These are phyloP conservation scores for Phytopythium cucurbitacearum DNA, from an alignment of 352 stramenopile species.

Conservation along the genomic window DNA sequence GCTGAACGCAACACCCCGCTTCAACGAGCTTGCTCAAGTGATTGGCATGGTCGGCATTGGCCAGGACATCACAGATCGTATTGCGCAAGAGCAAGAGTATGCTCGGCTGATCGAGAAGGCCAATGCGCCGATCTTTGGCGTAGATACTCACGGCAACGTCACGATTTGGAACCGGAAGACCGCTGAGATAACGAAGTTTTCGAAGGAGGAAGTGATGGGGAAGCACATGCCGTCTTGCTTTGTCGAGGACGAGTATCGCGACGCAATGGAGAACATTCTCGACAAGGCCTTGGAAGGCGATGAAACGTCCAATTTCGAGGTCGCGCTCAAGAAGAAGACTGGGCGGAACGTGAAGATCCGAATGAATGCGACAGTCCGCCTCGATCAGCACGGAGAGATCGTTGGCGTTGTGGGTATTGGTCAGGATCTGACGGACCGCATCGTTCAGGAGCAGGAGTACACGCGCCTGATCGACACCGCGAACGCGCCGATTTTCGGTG, in stretches of 20 bases:
- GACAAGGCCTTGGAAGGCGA: conserved; percentile 52
- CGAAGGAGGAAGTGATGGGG: conserved; percentile 36
- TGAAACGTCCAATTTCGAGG: conserved; percentile 84
- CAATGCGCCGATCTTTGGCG: conserved; percentile 63
- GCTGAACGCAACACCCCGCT: conserved; percentile 81
- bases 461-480: conserved; percentile 88
- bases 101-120: conserved; percentile 52
- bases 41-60: conserved; percentile 89
- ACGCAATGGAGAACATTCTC: conserved; percentile 42
- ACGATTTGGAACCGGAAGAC: conserved; percentile 60
- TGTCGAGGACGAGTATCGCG: conserved; percentile 50
- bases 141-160: conserved; percentile 38
- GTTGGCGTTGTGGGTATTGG: conserved; percentile 86
- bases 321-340: conserved; percentile 68
- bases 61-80: conserved; percentile 79
- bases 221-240: conserved; percentile 52
- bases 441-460: conserved; percentile 87
- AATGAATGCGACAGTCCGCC: conserved; percentile 64
- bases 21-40: conserved; percentile 72
- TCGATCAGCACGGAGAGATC: conserved; percentile 68
- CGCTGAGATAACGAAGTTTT: conserved; percentile 43
- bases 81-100: conserved; percentile 65
- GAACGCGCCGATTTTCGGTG: conserved; percentile 89
- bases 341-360: conserved; percentile 58
- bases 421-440: conserved; percentile 83